These are phyloP conservation scores for Phytopythium oedochilum DNA, from an alignment of 352 stramenopile genomes.

Conservation along the genomic window DNA sequence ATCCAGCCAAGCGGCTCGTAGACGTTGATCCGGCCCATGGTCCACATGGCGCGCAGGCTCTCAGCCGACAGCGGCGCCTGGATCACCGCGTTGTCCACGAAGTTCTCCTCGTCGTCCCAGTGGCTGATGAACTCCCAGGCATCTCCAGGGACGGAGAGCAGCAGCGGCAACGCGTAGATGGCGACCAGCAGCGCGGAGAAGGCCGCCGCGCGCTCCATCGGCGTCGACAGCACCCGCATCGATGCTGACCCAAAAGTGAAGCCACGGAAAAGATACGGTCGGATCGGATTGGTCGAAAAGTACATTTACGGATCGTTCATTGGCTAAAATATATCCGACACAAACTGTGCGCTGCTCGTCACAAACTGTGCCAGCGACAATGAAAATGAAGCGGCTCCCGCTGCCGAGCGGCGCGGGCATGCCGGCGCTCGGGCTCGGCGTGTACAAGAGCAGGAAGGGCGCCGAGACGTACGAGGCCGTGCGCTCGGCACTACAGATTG, in stretches of 20 bases:
- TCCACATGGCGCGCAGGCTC: constrained; percentile 42
- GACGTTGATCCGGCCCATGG: constrained; percentile 52
- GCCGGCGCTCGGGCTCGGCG: constrained; percentile 18
- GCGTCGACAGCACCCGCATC: not conserved
- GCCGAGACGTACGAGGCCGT: constrained; percentile 23
- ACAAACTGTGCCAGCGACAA: not conserved
- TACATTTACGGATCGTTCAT: not conserved
- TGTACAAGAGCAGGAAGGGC: constrained; percentile 16
- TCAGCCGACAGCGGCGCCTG: constrained; percentile 22
- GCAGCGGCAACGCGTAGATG: constrained; percentile 1
- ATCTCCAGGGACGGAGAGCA: not conserved
- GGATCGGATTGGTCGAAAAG: not conserved
- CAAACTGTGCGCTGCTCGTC: not conserved
- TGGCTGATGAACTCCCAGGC: constrained; percentile 43
- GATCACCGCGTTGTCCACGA: constrained; percentile 43
- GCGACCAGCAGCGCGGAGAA: constrained; percentile 3
- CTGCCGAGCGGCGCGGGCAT: constrained; percentile 16
- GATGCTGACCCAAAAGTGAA: not conserved
- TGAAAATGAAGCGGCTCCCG: constrained; percentile 3
- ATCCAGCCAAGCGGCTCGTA: constrained; percentile 68
- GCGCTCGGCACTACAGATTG: constrained; percentile 26
- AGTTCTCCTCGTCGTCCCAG: constrained; percentile 63
- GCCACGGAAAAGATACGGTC: constrained; percentile 5
- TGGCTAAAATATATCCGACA: not conserved
- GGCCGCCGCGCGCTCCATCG: not conserved